Conservation (phyloP, 306 rosid genomes). For the Inga laurina region DNA sequence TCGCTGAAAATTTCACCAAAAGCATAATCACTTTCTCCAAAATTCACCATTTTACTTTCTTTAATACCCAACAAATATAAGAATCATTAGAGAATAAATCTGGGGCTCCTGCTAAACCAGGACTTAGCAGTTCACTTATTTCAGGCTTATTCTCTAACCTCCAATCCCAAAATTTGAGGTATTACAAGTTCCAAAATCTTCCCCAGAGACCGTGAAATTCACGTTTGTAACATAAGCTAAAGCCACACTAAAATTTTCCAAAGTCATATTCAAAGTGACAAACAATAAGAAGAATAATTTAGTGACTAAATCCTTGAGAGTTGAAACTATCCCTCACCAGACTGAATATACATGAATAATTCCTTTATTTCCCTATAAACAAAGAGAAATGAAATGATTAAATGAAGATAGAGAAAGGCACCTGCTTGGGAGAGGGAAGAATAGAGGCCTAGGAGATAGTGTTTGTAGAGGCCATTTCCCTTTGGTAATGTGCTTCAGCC, state of each 20-base stretch:
- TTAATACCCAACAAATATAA: too few species aligned
- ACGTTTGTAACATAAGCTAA: background rate
- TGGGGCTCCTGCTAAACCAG: too few species aligned
- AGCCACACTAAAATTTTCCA: background rate
- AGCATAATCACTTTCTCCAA: too few species aligned
- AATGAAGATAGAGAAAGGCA: background rate
- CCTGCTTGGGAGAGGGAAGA: constrained; percentile 18
- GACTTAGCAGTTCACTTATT: too few species aligned
- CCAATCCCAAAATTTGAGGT: too few species aligned
- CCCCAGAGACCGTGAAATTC: background rate
- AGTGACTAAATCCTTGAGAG: background rate
- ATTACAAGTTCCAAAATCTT: background rate
- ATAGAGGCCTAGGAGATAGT: constrained; percentile 18
- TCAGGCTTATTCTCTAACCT: too few species aligned
- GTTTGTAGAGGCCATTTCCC: constrained; percentile 48
- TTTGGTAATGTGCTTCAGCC: background rate
- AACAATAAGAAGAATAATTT: background rate
- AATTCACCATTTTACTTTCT: too few species aligned
- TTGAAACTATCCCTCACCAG: background rate
- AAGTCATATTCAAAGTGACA: background rate
- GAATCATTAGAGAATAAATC: too few species aligned
- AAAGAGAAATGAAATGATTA: background rate
- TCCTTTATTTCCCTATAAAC: background rate
- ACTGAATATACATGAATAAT: background rate
- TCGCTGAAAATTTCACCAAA: too few species aligned